A percentile compares a stretch with the other conserved stretches of the same genome.
Evolutionary conservation across 2,329 filamentous ascomycete genomes (phyloP).

Genomic region (Diaporthe vaccinii): DNA sequence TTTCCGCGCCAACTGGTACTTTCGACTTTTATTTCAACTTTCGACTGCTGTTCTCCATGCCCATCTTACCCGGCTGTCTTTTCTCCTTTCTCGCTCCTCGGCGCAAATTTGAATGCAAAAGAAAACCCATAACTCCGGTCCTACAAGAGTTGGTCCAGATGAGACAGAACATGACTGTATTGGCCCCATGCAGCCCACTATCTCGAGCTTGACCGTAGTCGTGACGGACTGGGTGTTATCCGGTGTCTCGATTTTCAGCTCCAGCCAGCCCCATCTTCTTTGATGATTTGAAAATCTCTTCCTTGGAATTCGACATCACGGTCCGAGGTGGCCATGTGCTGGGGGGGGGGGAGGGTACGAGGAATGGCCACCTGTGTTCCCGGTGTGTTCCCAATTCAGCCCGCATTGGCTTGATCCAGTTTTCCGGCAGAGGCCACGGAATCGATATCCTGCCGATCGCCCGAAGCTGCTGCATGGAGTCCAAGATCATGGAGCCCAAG

Average conservation of each 20-base stretch:
- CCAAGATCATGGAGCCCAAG: neutral
- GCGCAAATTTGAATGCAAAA: neutral
- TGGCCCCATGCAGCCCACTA: no score
- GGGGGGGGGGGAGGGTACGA: no score
- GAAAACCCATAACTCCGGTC: neutral
- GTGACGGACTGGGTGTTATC: no score
- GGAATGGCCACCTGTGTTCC: no score
- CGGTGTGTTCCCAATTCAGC: neutral
- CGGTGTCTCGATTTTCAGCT: neutral
- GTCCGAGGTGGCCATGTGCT: no score
- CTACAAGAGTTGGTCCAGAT: no score
- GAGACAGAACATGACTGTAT: no score
- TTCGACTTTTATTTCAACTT: no score
- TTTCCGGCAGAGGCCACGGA: neutral
- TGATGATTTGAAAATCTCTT: neutral
- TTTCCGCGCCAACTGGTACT: no score
- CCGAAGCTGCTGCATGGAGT: neutral
- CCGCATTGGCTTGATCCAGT: neutral
- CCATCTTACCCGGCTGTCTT: neutral
- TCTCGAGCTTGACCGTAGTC: no score
- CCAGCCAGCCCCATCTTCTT: neutral
- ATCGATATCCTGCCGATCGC: neutral
- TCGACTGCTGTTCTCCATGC: neutral
- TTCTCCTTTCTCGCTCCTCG: neutral
- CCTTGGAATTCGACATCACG: no score